Evolutionary conservation across 805 yeast species (phyloP).

Genomic region (Monosporozyma servazzii): DNA sequence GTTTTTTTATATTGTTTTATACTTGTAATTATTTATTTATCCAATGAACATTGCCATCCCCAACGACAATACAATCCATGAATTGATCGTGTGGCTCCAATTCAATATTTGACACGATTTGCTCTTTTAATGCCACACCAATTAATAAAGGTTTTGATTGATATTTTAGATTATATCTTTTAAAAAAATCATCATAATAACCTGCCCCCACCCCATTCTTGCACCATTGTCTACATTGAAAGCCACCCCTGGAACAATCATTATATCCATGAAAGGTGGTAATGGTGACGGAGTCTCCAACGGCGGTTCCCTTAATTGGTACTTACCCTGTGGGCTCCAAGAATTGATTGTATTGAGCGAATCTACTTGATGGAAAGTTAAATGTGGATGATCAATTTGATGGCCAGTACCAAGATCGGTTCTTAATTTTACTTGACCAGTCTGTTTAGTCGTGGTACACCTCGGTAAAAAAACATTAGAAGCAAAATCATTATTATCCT

Average conservation of each 20-base stretch:
- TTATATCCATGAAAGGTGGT: constrained; percentile 45
- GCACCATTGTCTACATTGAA: constrained; percentile 37
- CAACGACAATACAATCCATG: constrained; percentile 26
- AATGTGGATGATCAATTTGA: constrained; percentile 30
- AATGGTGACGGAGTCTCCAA: constrained; percentile 19
- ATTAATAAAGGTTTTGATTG: constrained; percentile 21
- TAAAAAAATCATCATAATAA: constrained; percentile 71
- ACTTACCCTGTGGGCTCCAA: constrained; percentile 61
- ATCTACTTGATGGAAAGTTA: constrained; percentile 49
- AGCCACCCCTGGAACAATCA: constrained; percentile 81
- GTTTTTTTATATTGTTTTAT: constrained; percentile 40
- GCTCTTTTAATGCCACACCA: constrained; percentile 26
- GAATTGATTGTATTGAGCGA: constrained; percentile 34
- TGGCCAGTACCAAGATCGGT: not conserved
- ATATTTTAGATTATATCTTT: constrained; percentile 33
- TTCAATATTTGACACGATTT: constrained; percentile 17
- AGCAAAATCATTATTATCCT: constrained; percentile 30
- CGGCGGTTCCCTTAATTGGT: constrained; percentile 57
- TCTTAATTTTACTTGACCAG: constrained; percentile 24
- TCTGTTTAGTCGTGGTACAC: constrained; percentile 31
- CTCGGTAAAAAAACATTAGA: constrained; percentile 47
- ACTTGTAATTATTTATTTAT: constrained; percentile 15
- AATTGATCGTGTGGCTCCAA: constrained; percentile 24
- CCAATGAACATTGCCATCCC: constrained; percentile 20
- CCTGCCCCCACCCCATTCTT: constrained; percentile 88